phyloP scores from a whole-genome alignment of 225 moss, liverwort and hornwort genomes.

The Sphagnum tenellum region DNA sequence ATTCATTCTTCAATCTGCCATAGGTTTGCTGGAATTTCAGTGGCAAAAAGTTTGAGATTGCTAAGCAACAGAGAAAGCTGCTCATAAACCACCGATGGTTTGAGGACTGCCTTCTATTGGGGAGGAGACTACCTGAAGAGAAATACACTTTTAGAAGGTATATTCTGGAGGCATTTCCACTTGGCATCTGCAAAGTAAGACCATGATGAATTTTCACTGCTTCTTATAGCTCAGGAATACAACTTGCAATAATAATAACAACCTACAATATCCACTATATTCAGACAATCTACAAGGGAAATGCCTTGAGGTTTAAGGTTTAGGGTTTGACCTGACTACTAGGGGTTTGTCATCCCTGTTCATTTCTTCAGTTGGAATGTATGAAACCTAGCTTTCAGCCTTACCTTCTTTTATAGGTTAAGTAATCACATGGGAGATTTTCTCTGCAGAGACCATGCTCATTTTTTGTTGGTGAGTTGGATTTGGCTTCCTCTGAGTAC shows the following conservation, averaged over 20 bases:
- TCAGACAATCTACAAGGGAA: neutral
- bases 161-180: neutral
- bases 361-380: no score
- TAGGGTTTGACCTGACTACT: no score
- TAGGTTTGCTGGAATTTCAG: constrained; percentile 84
- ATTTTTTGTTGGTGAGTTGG: no score
- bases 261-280: neutral
- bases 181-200: no score
- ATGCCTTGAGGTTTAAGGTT: no score
- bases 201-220: no score
- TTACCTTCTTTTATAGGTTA: no score
- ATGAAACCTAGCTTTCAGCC: no score
- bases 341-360: no score
- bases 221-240: neutral
- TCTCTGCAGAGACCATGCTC: no score
- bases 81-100: constrained; percentile 89
- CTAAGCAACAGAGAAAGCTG: constrained; percentile 54
- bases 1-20: constrained; percentile 9
- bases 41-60: constrained; percentile 70
- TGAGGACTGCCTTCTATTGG: constrained; percentile 68
- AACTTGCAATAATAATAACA: neutral
- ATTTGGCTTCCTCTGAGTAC: no score
- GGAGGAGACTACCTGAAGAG: constrained; percentile 51
- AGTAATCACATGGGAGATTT: no score
- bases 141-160: constrained; percentile 63